Conservation (phyloP, 352 stramenopile genomes). For the Phytophthora meadii region DNA sequence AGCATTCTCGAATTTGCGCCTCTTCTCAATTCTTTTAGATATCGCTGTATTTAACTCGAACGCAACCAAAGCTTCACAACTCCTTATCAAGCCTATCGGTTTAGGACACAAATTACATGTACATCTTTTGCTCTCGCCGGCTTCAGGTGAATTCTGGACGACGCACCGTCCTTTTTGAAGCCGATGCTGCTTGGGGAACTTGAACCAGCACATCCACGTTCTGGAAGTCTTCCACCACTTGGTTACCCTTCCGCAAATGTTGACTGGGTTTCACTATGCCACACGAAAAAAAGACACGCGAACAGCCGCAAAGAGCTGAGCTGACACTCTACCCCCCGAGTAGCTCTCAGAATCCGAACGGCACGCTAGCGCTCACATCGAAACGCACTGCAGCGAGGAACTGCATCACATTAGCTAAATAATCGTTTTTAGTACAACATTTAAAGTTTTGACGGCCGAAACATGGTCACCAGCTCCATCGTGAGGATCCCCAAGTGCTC, state of each 20-base stretch:
- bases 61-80: too few relatives aligned
- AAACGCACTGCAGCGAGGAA: background rate
- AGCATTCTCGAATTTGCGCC: background rate
- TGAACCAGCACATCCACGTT: constrained; percentile 4
- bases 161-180: too few relatives aligned
- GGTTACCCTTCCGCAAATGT: constrained; percentile 1
- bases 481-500: constrained; percentile 10
- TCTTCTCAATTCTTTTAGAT: constrained; percentile 12
- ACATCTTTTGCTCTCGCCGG: too few relatives aligned
- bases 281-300: constrained; percentile 21
- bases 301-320: constrained; percentile 9
- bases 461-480: constrained; percentile 22
- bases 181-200: constrained; percentile 1
- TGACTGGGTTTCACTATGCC: constrained; percentile 10
- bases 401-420: too few relatives aligned
- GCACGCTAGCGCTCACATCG: constrained; percentile 23
- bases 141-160: too few relatives aligned
- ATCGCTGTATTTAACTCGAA: too few relatives aligned
- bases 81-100: too few relatives aligned
- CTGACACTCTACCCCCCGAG: background rate
- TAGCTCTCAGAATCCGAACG: constrained; percentile 25
- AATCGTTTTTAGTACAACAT: too few relatives aligned
- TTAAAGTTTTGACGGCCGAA: too few relatives aligned
- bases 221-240: constrained; percentile 15
- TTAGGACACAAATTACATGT: too few relatives aligned